These are phyloP conservation scores for Pseudonitzschia multiseries DNA, from an alignment of 108 stramenopile species.

Conservation along the genomic window DNA sequence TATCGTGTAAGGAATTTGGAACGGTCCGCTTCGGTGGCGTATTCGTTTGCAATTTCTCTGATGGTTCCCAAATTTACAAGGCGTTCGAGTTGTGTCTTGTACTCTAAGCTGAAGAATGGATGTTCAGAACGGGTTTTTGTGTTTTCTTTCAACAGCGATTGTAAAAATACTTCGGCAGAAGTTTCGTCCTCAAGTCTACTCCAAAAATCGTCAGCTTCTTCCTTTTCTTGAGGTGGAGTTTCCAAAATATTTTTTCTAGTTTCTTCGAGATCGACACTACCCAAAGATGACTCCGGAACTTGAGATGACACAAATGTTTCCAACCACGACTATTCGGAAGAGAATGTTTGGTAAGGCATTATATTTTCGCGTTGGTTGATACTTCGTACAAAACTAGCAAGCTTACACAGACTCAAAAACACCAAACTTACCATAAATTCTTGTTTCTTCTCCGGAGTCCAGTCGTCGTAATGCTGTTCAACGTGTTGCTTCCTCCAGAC, in stretches of 20 bases:
- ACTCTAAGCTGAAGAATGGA: slow-evolving; percentile 59
- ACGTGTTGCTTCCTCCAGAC: slow-evolving; percentile 65
- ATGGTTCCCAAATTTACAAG: slow-evolving; percentile 72
- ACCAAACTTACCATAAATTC: slow-evolving; percentile 60
- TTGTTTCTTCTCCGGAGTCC: slow-evolving; percentile 57
- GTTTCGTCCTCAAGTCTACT: slow-evolving; percentile 53
- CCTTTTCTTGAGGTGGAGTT: slow-evolving; percentile 51
- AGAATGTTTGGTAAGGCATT: not conserved
- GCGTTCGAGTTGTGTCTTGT: slow-evolving; percentile 57
- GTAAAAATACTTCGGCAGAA: slow-evolving; percentile 64
- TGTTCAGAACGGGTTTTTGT: slow-evolving; percentile 25
- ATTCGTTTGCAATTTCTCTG: slow-evolving; percentile 77
- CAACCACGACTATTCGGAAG: slow-evolving; percentile 48
- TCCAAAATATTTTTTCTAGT: slow-evolving; percentile 72
- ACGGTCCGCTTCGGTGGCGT: slow-evolving; percentile 56
- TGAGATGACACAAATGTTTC: slow-evolving; percentile 57
- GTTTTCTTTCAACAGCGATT: slow-evolving; percentile 32
- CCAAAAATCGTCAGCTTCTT: slow-evolving; percentile 73
- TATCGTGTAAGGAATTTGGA: slow-evolving; percentile 63
- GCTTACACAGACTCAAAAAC: not conserved
- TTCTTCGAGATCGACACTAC: slow-evolving; percentile 64
- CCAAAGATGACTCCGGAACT: slow-evolving; percentile 45
- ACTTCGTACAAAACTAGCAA: too few relatives aligned
- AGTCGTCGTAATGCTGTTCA: slow-evolving; percentile 56
- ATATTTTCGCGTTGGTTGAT: too few relatives aligned